A percentile compares a stretch with the other conserved stretches of the same genome.
phyloP scores from a whole-genome alignment of 2,329 filamentous ascomycete genomes.

The Mycosphaerella arachidis region DNA sequence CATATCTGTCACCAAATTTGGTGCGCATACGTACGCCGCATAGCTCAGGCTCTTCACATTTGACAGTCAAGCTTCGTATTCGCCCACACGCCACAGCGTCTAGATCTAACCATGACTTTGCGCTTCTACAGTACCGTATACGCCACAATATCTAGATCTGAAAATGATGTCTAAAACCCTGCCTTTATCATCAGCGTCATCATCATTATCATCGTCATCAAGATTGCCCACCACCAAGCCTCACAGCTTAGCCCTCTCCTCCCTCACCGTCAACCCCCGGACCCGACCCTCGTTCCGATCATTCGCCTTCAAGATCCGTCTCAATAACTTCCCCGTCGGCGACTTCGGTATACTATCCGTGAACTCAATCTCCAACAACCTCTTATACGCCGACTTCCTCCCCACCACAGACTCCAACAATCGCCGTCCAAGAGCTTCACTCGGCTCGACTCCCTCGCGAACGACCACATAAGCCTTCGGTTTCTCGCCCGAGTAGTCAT shows the following conservation, averaged over 20 bases:
- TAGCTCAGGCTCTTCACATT: too few species aligned
- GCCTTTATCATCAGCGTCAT: too few species aligned
- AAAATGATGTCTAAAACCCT: too few species aligned
- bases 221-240: too few species aligned
- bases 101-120: too few species aligned
- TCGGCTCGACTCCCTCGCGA: constrained; percentile 27
- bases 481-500: constrained; percentile 54
- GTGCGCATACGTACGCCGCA: too few species aligned
- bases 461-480: constrained; percentile 56
- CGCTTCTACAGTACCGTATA: too few species aligned
- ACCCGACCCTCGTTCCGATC: constrained; percentile 38
- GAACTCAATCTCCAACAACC: constrained; percentile 61
- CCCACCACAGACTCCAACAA: constrained; percentile 59
- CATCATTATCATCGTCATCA: too few species aligned
- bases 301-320: constrained; percentile 51
- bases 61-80: too few species aligned
- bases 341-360: constrained; percentile 65
- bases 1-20: too few species aligned
- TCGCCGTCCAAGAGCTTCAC: constrained; percentile 35
- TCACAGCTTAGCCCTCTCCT: constrained; percentile 22
- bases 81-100: too few species aligned
- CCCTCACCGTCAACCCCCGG: constrained; percentile 19
- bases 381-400: constrained; percentile 65
- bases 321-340: constrained; percentile 66
- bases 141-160: too few species aligned